Evolutionary conservation across 225 moss, liverwort and hornwort species (phyloP), one percentile per base, ranked within the genome.

Genomic region (Antitrichia curtipendula): DNA sequence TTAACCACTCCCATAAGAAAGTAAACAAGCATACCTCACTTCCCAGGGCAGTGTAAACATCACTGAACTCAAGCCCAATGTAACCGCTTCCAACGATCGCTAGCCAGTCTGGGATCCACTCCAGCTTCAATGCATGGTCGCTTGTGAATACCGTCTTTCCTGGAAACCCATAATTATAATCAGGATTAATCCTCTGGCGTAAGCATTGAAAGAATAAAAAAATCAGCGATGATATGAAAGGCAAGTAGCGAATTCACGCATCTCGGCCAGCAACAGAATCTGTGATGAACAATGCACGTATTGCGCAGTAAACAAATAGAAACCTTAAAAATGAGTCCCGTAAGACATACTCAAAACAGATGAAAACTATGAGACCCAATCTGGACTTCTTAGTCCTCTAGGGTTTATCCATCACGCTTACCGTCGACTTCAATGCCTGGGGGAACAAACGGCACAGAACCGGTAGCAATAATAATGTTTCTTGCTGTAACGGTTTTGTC

Each of bases 381-480:
- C 36, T 75, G 50, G 28, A 22, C 15, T n/a, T 62, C 75, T 28
- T 31, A 36, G 21, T 11, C 15, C 29, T 75, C 28, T 59, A 4
- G 52, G 59, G 82, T 69, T 64, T 22, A 56, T 61, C 58, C 45
- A 85, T 61, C 70, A 80, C 77, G 59, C 93, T 92, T 94, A 96
- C 98, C 98, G 88, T 99, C 98, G 66, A 99, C 92, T 91, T 99
- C 97, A 94, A 99, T 99, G 88, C 97, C 98, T 85, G 98, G 98
- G 24, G 98, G 98, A 86, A 99, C 97, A 87, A 96, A 99, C 16
- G 98, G 98, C 87, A 97, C 97, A n/a, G 98, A 99, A 45, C 98
- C 98, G 49, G 98, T 99, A 64, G 98, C 98, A 87, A 99, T 97
- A 41, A 99, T 99, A 82, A 99, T 92, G 82, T 97, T 97, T 81